Conservation (phyloP, 1,284 basidiomycete species). For the Gastroboletus turbinatus region DNA sequence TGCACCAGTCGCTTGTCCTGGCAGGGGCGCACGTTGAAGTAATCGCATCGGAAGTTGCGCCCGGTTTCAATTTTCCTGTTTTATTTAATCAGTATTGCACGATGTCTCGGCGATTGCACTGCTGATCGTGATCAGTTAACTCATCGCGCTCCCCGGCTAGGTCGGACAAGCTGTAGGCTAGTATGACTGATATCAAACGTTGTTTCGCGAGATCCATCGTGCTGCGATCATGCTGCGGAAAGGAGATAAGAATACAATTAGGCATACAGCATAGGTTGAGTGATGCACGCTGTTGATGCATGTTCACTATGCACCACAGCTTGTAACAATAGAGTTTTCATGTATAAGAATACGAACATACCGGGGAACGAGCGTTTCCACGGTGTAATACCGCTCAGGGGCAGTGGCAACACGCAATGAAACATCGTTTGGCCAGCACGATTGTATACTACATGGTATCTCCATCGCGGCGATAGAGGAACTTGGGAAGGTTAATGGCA, state of each 20-base stretch:
- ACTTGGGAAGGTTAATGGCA: constrained; percentile 9
- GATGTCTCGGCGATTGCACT: constrained; percentile 8
- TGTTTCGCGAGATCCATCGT: constrained; percentile 13
- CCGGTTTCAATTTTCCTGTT: constrained; percentile 7
- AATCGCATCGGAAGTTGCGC: constrained; percentile 16
- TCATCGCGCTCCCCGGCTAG: constrained; percentile 9
- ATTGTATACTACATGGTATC: constrained; percentile 9
- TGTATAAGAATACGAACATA: constrained; percentile 13
- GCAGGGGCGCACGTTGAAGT: constrained; percentile 10
- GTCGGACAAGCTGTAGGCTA: constrained; percentile 10
- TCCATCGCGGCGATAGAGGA: constrained; percentile 32
- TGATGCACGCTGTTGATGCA: constrained; percentile 35
- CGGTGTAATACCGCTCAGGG: constrained; percentile 33
- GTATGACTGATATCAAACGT: constrained; percentile 17
- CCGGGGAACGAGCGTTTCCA: constrained; percentile 11
- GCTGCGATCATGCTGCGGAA: constrained; percentile 21
- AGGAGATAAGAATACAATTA: constrained; percentile 32
- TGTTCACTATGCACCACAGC: constrained; percentile 25
- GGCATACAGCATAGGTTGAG: constrained; percentile 22
- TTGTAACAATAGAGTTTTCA: constrained; percentile 22
- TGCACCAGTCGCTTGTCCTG: constrained; percentile 15
- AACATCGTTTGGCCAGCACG: constrained; percentile 8
- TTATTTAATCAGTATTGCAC: not conserved
- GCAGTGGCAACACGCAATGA: constrained; percentile 23
- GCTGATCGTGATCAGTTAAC: constrained; percentile 23